phyloP scores from a whole-genome alignment of 495 filamentous ascomycete genomes.

The Jackrogersella minutella region DNA sequence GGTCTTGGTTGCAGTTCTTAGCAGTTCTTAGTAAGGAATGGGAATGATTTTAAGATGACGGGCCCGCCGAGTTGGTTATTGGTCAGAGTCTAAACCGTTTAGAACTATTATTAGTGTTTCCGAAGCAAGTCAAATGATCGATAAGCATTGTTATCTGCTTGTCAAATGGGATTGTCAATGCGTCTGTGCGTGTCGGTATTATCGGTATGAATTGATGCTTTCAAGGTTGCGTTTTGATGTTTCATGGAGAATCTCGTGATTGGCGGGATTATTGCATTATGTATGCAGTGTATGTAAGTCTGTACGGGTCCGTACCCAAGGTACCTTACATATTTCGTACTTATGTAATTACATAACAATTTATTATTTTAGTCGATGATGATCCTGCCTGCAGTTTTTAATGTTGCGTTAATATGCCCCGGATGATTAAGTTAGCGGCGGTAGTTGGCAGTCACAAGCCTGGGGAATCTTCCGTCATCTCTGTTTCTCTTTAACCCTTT shows the following conservation, averaged over 20 bases:
- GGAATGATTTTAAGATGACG: conserved; percentile 11
- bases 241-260: conserved; percentile 4
- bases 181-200: neutral
- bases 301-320: too few species aligned
- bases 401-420: too few species aligned
- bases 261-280: conserved; percentile 1
- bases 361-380: too few species aligned
- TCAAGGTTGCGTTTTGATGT: neutral
- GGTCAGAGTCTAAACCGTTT: neutral
- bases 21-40: neutral
- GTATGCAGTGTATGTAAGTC: too few species aligned
- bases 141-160: neutral
- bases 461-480: conserved; percentile 27
- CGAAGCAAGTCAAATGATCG: conserved; percentile 23
- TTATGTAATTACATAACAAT: neutral
- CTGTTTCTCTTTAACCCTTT: conserved; percentile 16
- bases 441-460: conserved; percentile 21
- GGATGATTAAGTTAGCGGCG: conserved; percentile 18
- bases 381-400: too few species aligned
- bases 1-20: conserved; percentile 15
- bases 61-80: conserved; percentile 18
- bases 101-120: conserved; percentile 18
- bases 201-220: neutral
- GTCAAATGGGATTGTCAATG: neutral
- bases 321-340: neutral